Conservation (phyloP, 768 basidiomycete species). For the Pulveroboletus frians region DNA sequence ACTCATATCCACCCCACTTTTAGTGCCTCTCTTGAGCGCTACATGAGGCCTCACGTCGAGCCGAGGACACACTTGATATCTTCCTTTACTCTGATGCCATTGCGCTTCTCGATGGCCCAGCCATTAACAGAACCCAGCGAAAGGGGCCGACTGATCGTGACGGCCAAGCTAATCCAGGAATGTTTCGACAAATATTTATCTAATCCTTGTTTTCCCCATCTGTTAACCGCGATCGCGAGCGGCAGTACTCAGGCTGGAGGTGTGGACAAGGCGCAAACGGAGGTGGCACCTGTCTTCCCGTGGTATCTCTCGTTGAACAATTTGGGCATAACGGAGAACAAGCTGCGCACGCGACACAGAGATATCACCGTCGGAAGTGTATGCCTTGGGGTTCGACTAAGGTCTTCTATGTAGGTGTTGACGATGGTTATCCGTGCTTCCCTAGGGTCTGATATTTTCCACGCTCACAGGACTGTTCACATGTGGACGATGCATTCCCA, state of each 20-base stretch:
- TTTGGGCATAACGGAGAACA: slow-evolving; percentile 11
- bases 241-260: neutral
- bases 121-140: slow-evolving; percentile 6
- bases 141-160: slow-evolving; percentile 10
- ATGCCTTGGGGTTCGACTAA: slow-evolving; percentile 8
- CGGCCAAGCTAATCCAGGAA: slow-evolving; percentile 10
- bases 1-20: too few relatives aligned
- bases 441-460: neutral
- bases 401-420: slow-evolving; percentile 4
- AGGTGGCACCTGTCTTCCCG: neutral
- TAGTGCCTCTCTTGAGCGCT: slow-evolving; percentile 17
- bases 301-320: slow-evolving; percentile 12
- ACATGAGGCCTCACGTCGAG: slow-evolving; percentile 14
- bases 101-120: slow-evolving; percentile 15
- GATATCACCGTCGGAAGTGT: slow-evolving; percentile 1
- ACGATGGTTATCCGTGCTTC: too few relatives aligned
- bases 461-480: neutral
- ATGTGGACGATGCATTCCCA: too few relatives aligned
- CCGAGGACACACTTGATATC: slow-evolving; percentile 18
- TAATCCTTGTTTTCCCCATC: slow-evolving; percentile 5
- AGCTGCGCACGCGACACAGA: slow-evolving; percentile 3
- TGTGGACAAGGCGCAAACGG: neutral
- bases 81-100: slow-evolving; percentile 9
- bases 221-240: too few relatives aligned
- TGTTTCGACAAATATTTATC: slow-evolving; percentile 7